Percentiles rank a stretch among this genome's conserved stretches.
These are phyloP conservation scores for Penicillium psychrofluorescens DNA, from an alignment of 495 filamentous ascomycete genomes.

Conservation along the genomic window DNA sequence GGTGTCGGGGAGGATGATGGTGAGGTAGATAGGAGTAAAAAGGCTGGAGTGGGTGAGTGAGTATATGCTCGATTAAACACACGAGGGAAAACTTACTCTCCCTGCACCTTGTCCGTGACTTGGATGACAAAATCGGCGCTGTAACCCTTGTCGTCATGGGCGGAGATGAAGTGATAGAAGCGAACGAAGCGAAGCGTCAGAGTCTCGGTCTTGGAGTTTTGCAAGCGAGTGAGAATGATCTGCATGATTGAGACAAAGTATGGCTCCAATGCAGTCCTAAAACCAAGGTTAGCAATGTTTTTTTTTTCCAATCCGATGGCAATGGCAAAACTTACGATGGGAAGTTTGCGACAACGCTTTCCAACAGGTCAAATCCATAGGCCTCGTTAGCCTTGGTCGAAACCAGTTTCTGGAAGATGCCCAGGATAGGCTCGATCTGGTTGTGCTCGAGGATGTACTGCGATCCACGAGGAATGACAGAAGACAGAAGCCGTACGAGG, in stretches of 20 bases:
- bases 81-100: conserved; percentile 38
- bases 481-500: conserved; percentile 72
- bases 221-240: conserved; percentile 75
- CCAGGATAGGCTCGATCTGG: conserved; percentile 71
- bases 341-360: conserved; percentile 65
- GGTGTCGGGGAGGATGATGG: conserved; percentile 79
- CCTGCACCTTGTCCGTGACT: conserved; percentile 72
- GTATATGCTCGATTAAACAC: conserved; percentile 1
- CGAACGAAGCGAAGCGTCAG: conserved; percentile 77
- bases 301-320: not conserved
- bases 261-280: conserved; percentile 54
- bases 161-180: conserved; percentile 86
- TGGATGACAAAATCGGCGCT: conserved; percentile 85
- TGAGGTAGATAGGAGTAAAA: conserved; percentile 77
- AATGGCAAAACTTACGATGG: conserved; percentile 39
- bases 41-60: conserved; percentile 45
- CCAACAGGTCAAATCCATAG: conserved; percentile 83
- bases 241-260: conserved; percentile 77
- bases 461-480: conserved; percentile 72
- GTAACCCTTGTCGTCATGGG: conserved; percentile 65
- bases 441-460: conserved; percentile 64
- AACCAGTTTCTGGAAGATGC: conserved; percentile 87
- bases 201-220: conserved; percentile 68
- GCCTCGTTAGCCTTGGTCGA: conserved; percentile 65
- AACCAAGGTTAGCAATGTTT: conserved; percentile 11